Base-by-base conservation (phyloP, 495 filamentous ascomycete species). In the Aspergillus indologenus region DNA sequence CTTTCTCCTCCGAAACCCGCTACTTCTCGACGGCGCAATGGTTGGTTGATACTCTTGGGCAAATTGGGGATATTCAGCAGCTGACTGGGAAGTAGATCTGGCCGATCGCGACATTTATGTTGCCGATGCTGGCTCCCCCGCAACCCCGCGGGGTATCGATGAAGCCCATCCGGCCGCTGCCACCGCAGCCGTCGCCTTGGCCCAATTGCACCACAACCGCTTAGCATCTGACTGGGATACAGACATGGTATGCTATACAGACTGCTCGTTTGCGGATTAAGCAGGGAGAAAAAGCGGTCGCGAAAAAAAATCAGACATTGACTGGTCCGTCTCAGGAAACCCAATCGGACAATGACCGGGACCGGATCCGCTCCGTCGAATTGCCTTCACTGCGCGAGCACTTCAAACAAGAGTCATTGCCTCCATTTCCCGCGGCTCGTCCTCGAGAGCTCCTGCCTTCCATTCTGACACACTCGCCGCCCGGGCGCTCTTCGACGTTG, bases 171-270 rank as follows among this genome's bases (percentile, higher is more conserved):
- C 78, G 66, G 85, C 77, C 51, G 84, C 88, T 43, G 90, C 89
- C 56, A 91, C 84, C 53, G 90, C 90, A 22, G 92, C 92, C 23
- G 90, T 90, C 29, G 92, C 92, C 15, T 80, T 96, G 53, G 91
- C 92, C 47, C 89, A 94, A 75, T 79, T 96, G 65, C 90, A 95
- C 72, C 86, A 87, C 62, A 86, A 93, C 71, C 89, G 88, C 48
- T 81, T 88, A 49, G 87, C 91, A 19, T 81, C 83, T 3, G 90
- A 92, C 58, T 95, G 88, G 88, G 91, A 92, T 23, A 88, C 89
- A 9, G 91, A 95, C 67, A 81, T 82, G 75, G 91, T 95, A 79
- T 75, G 83, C 22, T n/a, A n/a, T 22, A 9, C 34, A 40, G 34
- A 40, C 49, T 53, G 6, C 12, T 45, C 40, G 4, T 19, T 40